These are phyloP conservation scores for Asparagopsis taxiformis DNA, from an alignment of 31 red algal genomes.

Conservation along the genomic window DNA sequence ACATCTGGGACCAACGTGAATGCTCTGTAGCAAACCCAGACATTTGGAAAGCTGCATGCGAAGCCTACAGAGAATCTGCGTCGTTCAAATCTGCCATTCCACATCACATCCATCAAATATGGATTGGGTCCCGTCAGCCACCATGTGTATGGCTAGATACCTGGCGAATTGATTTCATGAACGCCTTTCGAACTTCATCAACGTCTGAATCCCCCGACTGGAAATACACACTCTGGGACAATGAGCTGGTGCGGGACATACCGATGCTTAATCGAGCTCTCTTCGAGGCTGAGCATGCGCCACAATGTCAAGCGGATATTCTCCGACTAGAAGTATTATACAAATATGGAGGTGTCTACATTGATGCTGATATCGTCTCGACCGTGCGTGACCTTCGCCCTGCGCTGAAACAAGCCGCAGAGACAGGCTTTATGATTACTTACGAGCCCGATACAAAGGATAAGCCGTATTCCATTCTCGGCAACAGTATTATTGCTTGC, in stretches of 20 bases:
- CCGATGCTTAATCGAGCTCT: constrained; percentile 52
- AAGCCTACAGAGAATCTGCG: constrained; percentile 4
- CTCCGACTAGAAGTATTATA: constrained; percentile 79
- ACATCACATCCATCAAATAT: constrained; percentile 76
- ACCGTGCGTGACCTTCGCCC: constrained; percentile 36
- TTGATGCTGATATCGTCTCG: constrained; percentile 83
- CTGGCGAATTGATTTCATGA: constrained; percentile 67
- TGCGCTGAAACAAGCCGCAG: constrained; percentile 23
- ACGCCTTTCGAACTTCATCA: constrained; percentile 7
- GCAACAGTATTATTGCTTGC: constrained; percentile 67
- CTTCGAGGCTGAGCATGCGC: constrained; percentile 46
- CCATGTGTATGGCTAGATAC: constrained; percentile 85
- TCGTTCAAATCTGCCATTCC: constrained; percentile 35
- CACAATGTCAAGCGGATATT: constrained; percentile 82
- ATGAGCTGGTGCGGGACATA: constrained; percentile 37
- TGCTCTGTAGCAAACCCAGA: constrained; percentile 43
- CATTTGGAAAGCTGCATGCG: constrained; percentile 38
- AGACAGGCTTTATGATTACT: constrained; percentile 58
- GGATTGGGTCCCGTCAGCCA: constrained; percentile 66
- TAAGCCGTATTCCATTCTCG: constrained; percentile 68
- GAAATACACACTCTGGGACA: constrained; percentile 61
- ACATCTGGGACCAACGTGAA: constrained; percentile 74
- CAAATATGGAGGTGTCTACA: constrained; percentile 78
- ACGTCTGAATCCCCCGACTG: constrained; percentile 6
- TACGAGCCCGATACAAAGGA: constrained; percentile 81